Evolutionary conservation across 208 protist species (phyloP).

Genomic region (Spongospora subterranea): DNA sequence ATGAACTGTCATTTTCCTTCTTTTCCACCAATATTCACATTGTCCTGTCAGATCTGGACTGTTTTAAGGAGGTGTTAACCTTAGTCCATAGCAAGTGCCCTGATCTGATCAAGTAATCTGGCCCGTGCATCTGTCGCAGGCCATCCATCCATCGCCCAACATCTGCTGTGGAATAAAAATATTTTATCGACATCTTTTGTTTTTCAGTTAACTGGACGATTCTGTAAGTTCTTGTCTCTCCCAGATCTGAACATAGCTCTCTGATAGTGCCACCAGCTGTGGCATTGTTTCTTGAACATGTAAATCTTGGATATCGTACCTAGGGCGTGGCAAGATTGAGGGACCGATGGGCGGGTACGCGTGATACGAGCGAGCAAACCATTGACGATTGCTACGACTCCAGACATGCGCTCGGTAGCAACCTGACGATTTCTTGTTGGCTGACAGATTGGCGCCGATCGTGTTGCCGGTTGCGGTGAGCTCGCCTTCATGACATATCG

Average conservation of each 20-base stretch:
- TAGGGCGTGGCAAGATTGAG: neutral
- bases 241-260: conserved; percentile 59
- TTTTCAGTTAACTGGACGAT: too few relatives aligned
- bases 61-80: neutral
- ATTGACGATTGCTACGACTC: conserved; percentile 51
- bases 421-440: conserved; percentile 11
- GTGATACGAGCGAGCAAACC: neutral
- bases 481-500: conserved; percentile 57
- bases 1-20: neutral
- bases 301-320: conserved; percentile 62
- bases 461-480: conserved; percentile 5
- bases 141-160: too few relatives aligned
- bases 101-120: neutral
- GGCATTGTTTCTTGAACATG: conserved; percentile 62
- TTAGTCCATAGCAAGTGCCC: conserved; percentile 30
- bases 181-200: too few relatives aligned
- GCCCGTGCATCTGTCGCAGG: too few relatives aligned
- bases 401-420: conserved; percentile 31
- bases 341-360: neutral
- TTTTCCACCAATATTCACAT: neutral
- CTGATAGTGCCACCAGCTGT: conserved; percentile 54
- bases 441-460: neutral
- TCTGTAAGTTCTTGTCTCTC: neutral
- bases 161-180: too few relatives aligned
- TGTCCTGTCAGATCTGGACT: neutral